These are phyloP conservation scores for Ormosia emarginata DNA, from an alignment of 306 rosid species.

Conservation along the genomic window DNA sequence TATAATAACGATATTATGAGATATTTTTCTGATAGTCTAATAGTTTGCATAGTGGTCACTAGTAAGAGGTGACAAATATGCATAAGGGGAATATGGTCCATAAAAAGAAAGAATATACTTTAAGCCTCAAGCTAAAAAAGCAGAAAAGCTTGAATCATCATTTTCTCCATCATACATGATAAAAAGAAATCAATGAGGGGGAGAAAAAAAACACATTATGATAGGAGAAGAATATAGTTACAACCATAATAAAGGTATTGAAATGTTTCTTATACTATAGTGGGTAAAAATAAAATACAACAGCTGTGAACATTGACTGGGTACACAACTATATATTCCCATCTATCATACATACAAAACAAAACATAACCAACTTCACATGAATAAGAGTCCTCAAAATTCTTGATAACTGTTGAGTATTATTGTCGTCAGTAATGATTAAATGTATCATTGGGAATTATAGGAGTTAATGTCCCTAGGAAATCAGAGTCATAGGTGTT, in stretches of 20 bases:
- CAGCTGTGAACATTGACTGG: not conserved
- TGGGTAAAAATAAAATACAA: constrained; percentile 15
- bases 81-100: not conserved
- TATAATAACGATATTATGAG: too few relatives aligned
- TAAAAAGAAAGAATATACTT: not conserved
- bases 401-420: not conserved
- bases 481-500: too few relatives aligned
- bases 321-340: constrained; percentile 6
- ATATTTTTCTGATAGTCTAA: too few relatives aligned
- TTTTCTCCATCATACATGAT: not conserved
- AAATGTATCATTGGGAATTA: too few relatives aligned
- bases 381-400: constrained; percentile 22
- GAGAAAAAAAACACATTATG: not conserved
- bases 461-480: too few relatives aligned
- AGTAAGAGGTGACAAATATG: not conserved
- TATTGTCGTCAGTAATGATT: too few relatives aligned
- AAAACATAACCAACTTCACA: constrained; percentile 27
- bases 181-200: not conserved
- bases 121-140: not conserved
- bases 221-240: not conserved
- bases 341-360: not conserved
- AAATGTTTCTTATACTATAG: not conserved
- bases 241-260: not conserved
- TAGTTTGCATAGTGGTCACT: not conserved
- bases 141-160: not conserved